Conservation (phyloP, 106 monocot species). For the Dendrobium huoshanense region DNA sequence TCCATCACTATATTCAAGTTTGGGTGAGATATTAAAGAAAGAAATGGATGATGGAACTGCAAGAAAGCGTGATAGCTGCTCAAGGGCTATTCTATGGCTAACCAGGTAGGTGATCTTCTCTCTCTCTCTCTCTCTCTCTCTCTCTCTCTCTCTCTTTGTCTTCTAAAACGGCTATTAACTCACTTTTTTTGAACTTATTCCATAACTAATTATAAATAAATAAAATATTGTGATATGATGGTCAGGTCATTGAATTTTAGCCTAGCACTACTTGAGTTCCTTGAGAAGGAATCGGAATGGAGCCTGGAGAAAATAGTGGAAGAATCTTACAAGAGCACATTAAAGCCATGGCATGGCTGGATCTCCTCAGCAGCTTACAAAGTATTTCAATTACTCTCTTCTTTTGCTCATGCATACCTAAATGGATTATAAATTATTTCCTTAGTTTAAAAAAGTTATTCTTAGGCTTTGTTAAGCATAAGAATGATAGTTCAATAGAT, state of each 20-base stretch:
- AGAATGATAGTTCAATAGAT: too few relatives aligned
- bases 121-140: too few relatives aligned
- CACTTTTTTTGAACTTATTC: too few relatives aligned
- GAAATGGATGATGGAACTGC: slow-evolving; percentile 42
- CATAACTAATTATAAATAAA: too few relatives aligned
- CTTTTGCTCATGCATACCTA: too few relatives aligned
- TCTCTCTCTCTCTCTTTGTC: too few relatives aligned
- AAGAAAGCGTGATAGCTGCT: slow-evolving; percentile 49
- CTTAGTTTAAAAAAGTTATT: too few relatives aligned
- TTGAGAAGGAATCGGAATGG: slow-evolving; percentile 35
- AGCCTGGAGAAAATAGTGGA: slow-evolving; percentile 64
- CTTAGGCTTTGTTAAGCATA: too few relatives aligned
- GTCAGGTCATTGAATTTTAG: slow-evolving; percentile 65
- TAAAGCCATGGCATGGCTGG: slow-evolving; percentile 96
- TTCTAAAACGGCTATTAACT: too few relatives aligned
- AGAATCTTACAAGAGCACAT: slow-evolving; percentile 61
- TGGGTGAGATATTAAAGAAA: slow-evolving; percentile 57
- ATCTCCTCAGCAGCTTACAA: slow-evolving; percentile 78
- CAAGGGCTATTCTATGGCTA: slow-evolving; percentile 74
- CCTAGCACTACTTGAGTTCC: slow-evolving; percentile 33
- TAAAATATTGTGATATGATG: neutral
- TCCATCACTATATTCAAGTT: slow-evolving; percentile 31
- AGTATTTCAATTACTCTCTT: slow-evolving; percentile 12
- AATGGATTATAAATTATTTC: too few relatives aligned
- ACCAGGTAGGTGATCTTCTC: slow-evolving; percentile 60